Evolutionary conservation across 345 rosid genomes (phyloP), one percentile per base, ranked within the genome.

Genomic region (Raphanus raphanistrum): DNA sequence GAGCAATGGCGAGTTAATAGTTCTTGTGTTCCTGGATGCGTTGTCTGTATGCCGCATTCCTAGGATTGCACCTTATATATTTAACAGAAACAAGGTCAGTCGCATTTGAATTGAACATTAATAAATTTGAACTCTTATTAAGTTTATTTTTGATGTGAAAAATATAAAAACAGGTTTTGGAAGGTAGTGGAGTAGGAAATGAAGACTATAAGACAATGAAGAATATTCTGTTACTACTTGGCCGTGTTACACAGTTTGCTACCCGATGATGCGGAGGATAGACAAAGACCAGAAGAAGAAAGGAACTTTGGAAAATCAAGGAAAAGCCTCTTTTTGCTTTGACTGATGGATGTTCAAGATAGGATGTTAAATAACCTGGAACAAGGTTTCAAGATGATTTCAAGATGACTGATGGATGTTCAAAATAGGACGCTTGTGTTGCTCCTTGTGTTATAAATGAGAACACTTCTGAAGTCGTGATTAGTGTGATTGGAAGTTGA

Each of bases 121-220:
- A 35, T 35, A 35, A 35, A 35, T 2, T 10, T 35, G 10, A 35
- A 35, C 8, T 35, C 41, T 7, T 35, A 35, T 32, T 32, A 25
- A 64, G 28, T 80, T 36, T 21, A 72, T 25, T 2, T 65, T 4
- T 65, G 43, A 71, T 65, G 0, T n/a, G 38, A 60, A 43, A 43
- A 43, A 43, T 43, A 43, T 11, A 58, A 79, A 67, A 10, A 12
- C 81, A 91, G 99, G 84, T 92, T 65, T 72, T 89, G 76, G 90
- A 83, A 78, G 91, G 88, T 66, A 89, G 91, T 15, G 90, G 79
- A 6, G 81, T 89, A 50, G 82, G 87, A 59, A 66, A 71, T 48
- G 98, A 90, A 79, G 99, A 95, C 82, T 92, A 88, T 8, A 94
- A 91, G 79, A 68, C 78, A 59, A 88, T 95, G 96, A 91, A 84